These are phyloP conservation scores for Tulasnella sp. DNA, from an alignment of 768 basidiomycete species.

Conservation along the genomic window DNA sequence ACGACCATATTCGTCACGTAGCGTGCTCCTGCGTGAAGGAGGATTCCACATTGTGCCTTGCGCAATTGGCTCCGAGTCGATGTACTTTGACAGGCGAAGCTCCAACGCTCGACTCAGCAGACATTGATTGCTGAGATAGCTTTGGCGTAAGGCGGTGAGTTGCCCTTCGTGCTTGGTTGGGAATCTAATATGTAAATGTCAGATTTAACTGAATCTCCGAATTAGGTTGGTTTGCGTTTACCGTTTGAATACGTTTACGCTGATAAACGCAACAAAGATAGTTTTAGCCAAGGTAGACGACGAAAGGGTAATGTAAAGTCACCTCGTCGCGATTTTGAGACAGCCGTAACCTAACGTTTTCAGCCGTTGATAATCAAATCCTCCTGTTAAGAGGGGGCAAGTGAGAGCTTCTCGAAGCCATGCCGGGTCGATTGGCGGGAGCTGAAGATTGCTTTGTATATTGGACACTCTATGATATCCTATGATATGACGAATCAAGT, in stretches of 20 bases:
- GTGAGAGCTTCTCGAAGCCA: slow-evolving; percentile 66
- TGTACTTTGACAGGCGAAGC: slow-evolving; percentile 48
- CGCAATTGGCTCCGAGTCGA: slow-evolving; percentile 50
- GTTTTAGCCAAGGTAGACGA: too few relatives aligned
- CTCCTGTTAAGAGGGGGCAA: slow-evolving; percentile 49
- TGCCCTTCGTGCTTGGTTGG: slow-evolving; percentile 79
- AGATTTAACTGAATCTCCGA: too few relatives aligned
- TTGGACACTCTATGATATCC: slow-evolving; percentile 50
- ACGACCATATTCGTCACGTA: neutral
- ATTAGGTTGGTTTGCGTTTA: too few relatives aligned
- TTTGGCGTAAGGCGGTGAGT: slow-evolving; percentile 52
- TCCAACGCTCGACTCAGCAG: slow-evolving; percentile 58
- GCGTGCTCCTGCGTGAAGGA: slow-evolving; percentile 36
- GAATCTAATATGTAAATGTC: too few relatives aligned
- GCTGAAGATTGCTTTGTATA: slow-evolving; percentile 42
- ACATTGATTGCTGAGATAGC: slow-evolving; percentile 58
- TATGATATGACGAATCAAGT: slow-evolving; percentile 54
- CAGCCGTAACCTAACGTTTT: slow-evolving; percentile 85
- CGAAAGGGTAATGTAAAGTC: too few relatives aligned
- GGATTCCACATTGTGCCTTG: slow-evolving; percentile 43
- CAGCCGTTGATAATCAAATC: slow-evolving; percentile 72
- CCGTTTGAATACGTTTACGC: slow-evolving; percentile 65
- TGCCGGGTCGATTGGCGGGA: slow-evolving; percentile 49
- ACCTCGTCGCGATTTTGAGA: slow-evolving; percentile 54
- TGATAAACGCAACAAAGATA: too few relatives aligned